Base-by-base conservation (phyloP, 164 flowering plant genomes). In the Tetrastigma voinierianum region DNA sequence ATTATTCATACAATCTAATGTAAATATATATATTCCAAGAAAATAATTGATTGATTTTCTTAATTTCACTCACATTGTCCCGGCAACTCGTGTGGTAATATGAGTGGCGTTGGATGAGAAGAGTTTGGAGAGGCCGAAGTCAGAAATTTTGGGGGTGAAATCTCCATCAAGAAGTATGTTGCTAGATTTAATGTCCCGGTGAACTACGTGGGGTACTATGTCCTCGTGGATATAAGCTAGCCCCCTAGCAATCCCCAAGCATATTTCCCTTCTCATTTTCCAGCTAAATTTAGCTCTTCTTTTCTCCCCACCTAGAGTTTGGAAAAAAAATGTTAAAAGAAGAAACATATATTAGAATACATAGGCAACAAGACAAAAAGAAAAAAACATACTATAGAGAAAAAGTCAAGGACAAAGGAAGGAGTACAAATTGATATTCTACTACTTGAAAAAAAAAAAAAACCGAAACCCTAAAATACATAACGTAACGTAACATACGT, bases 91-190 rank as follows among this genome's bases (percentile, higher is more conserved):
- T 1, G 82, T 79, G n/a, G 67, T 79, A 10, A 79, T 45, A 17
- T 73, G 79, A 62, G 77, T 76, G 17, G 53, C 51, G 49, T 71
- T 51, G 3, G 66, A 57, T 0, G 75, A 48, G 40, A 79, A 57
- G 8, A 79, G 64, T 59, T 73, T 80, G 2, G 83, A 68, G 20
- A 79, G 78, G 17, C 83, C 80, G 48, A 80, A 80, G 66, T 80
- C 83, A 20, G 80, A 68, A 15, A 80, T 18, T 67, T 74, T 80
- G 1, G 80, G 76, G 20, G 61, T 65, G 11, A 76, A 69, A 53
- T 76, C 62, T 1, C 55, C 20, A 68, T 77, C 83, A 60, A 80
- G 69, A 63, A 80, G 80, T 19, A 80, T 77, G 46, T 80, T 80
- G 64, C 75, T 76, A n/a, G 76, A 67, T 58, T 80, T 80, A 25